A percentile compares a stretch with the other conserved stretches of the same genome.
These are phyloP conservation scores for Kodamaea plutei DNA, from an alignment of 1,139 yeast genomes.

Conservation along the genomic window DNA sequence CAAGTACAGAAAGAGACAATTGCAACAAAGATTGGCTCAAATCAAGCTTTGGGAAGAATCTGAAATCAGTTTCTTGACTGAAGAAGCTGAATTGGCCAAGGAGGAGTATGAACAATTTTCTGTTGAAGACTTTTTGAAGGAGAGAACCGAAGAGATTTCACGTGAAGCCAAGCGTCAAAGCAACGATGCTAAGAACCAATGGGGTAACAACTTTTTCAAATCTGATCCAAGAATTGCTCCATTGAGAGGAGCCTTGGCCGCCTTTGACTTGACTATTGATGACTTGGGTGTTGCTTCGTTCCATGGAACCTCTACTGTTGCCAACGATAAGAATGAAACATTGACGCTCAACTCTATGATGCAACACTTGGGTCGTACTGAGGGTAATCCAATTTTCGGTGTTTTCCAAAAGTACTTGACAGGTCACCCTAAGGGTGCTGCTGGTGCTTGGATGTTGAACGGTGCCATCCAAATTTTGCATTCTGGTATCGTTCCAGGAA, in stretches of 20 bases:
- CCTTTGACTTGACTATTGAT: slow-evolving; percentile 88
- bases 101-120: slow-evolving; percentile 62
- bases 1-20: slow-evolving; percentile 92
- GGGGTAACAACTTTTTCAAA: slow-evolving; percentile 94
- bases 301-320: slow-evolving; percentile 99
- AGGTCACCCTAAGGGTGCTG: slow-evolving; percentile 99
- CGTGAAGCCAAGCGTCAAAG: slow-evolving; percentile 85
- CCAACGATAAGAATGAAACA: slow-evolving; percentile 97
- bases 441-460: slow-evolving; percentile 99
- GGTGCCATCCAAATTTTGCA: slow-evolving; percentile 94
- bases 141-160: slow-evolving; percentile 83
- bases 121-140: slow-evolving; percentile 55
- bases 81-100: slow-evolving; percentile 53
- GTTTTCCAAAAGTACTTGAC: slow-evolving; percentile 98
- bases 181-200: slow-evolving; percentile 83
- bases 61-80: slow-evolving; percentile 57
- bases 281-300: slow-evolving; percentile 97
- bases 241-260: slow-evolving; percentile 92
- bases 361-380: slow-evolving; percentile 91
- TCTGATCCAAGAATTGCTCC: slow-evolving; percentile 95
- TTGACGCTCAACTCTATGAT: slow-evolving; percentile 88
- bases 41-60: slow-evolving; percentile 80
- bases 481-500: slow-evolving; percentile 96
- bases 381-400: slow-evolving; percentile 97
- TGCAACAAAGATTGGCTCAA: slow-evolving; percentile 72